Evolutionary conservation across 225 moss, liverwort and hornwort genomes (phyloP), one percentile per base, ranked within the genome.

Genomic region (Physcomitrellopsis africana): DNA sequence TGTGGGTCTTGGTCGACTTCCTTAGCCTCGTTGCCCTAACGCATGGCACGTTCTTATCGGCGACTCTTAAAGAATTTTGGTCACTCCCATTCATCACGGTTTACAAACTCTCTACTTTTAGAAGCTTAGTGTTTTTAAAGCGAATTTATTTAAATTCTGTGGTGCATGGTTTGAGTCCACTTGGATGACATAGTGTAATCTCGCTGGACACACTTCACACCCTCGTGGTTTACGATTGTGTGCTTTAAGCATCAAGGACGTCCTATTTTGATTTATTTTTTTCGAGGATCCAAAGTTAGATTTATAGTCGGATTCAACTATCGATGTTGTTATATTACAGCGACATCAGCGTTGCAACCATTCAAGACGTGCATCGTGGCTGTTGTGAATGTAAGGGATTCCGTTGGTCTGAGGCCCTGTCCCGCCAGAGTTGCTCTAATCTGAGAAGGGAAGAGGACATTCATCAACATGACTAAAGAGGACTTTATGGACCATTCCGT

Each of bases 401-500:
- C 24, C 43, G 47, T 17, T 64, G 52, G 61, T 79, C 67, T 67
- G 68, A 51, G 77, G 57, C 70, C 32, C 52, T 70, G 70, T 69
- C 59, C 72, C 63, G 37, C 47, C 65, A 55, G 54, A 22, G 53
- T 63, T 60, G 16, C 69, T 41, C 43, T 51, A 24, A 57, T 73
- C 7, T 59, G 27, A 70, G 7, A 49, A 44, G 41, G 22, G 66
- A 26, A 62, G 49, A 0, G 41, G 10, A 3, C 27, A 22, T 23
- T 56, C 51, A 37, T 54, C 65, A 53, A 1, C 56, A 73, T 82
- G 82, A 70, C 73, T 13, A 65, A 70, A 18, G 74, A 60, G 64
- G 82, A 65, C 24, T 65, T 78, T 10, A 78, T 8, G 16, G 74
- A 82, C n/a, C 77, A 78, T 63, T 51, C 78, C 19, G 54, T 76